Base-by-base conservation (phyloP, 2,329 filamentous ascomycete species). In the Neofusicoccum ribis region DNA sequence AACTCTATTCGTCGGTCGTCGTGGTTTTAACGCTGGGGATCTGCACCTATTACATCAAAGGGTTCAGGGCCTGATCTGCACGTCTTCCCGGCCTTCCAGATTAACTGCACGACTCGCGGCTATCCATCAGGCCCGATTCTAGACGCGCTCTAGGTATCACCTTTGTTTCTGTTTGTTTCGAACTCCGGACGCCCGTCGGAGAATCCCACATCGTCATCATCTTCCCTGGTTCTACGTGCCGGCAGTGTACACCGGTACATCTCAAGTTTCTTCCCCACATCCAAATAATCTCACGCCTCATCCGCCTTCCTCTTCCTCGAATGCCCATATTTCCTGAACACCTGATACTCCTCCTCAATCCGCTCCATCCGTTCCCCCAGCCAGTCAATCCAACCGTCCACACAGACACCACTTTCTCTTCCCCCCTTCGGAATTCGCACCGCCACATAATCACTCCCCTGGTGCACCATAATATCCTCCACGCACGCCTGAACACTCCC, bases 51-150 rank as follows among this genome's bases (percentile, higher is more conserved):
- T 37, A 60, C 27, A 47, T 60, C 23, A 44, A 60, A 47, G 44
- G 17, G 5, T 12, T 20, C 23, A 11, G 6, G 17, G 41, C 15
- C 41, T 46, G 31, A 47, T 47, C 41, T 60, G 31, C 41, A 44
- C 31, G 5, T 46, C 56, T 31, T 47, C 41, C 56, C 56, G 56
- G 43, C 43, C 31, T 60, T 46, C 56, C 56, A 60, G 5, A 60
- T 60, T 60, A 60, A 60, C 31, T 31, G n/a, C 56, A 60, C 43
- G 56, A 47, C 56, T 60, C 43, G 41, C 43, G 27, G 23, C 56
- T 17, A 46, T 15, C 23, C 11, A n/a, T 17, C 39, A 17, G 54
- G 15, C 41, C 54, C 39, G 23, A 46, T 44, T 46, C 51, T 36
- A 59, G 39, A 43, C 27, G 39, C 54, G 34, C 12, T 15, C 54